phyloP scores from a whole-genome alignment of 176 grass and related monocot species.

The Rhynchospora breviuscula region DNA sequence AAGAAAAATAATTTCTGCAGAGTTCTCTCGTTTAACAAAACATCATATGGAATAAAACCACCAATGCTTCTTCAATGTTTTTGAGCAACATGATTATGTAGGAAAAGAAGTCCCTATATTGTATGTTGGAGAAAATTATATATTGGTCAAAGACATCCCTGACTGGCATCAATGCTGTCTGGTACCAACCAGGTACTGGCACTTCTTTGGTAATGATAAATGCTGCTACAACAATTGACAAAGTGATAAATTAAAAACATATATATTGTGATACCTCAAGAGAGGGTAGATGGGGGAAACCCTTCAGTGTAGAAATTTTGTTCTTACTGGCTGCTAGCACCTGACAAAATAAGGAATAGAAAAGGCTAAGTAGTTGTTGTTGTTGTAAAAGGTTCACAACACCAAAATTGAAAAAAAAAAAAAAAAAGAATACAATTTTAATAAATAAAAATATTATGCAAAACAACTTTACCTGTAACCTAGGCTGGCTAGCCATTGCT shows the following conservation, averaged over 20 bases:
- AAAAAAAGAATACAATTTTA: not conserved
- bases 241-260: not conserved
- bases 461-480: constrained; percentile 65
- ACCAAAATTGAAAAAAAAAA: not conserved
- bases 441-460: not conserved
- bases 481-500: constrained; percentile 76
- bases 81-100: not conserved
- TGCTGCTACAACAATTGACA: not conserved
- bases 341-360: constrained; percentile 32
- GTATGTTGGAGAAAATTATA: not conserved
- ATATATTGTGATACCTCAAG: constrained; percentile 51
- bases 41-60: not conserved
- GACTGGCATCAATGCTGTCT: not conserved
- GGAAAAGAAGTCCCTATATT: not conserved
- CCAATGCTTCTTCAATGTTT: not conserved
- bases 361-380: not conserved
- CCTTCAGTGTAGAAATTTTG: constrained; percentile 90
- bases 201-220: not conserved
- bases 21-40: not conserved
- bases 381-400: constrained; percentile 7
- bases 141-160: not conserved
- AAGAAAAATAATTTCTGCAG: not conserved
- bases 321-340: constrained; percentile 93
- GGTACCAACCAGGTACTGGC: not conserved
- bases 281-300: constrained; percentile 84